Base-by-base conservation (phyloP, 371 early-diverging fungal species). In the Fennellomyces sp. region DNA sequence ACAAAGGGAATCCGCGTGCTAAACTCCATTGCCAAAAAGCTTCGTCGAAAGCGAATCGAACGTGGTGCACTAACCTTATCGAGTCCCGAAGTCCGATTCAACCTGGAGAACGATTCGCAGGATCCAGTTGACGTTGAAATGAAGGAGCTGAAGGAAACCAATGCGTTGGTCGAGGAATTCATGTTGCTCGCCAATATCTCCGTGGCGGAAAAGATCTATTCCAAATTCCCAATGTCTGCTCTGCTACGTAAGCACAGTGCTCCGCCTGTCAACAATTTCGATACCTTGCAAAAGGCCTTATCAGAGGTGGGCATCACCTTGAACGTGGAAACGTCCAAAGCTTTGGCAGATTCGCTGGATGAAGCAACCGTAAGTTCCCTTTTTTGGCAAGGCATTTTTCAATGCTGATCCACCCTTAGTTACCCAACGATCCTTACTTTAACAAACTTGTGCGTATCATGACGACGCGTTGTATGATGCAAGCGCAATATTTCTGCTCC, bases 111-210 rank as follows among this genome's bases (percentile, higher is more conserved):
- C 57, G 96, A 95, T 58, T 86, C 91, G 0, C 93, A 94, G 72
- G 94, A 94, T 63, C 94, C 95, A 1, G 91, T 93, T 5, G 94
- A 94, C 70, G 80, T 83, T 5, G 93, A 94, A 68, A 75, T 93
- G 86, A 93, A 96, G 77, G 93, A 93, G 63, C 75, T 94, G 35
- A 92, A 96, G 75, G 97, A 97, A 58, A 94, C 98, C 19, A 97
- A 99, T 74, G 89, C 91, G 0, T 80, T 99, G 31, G 94, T 99
- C 25, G 99, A 99, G 69, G 99, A 99, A 75, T 98, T 99, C 78
- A 99, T 99, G 99, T 86, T 99, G 66, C 84, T 99, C 21, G 99
- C 99, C 47, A 99, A 99, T 75, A 97, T 98, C 60, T 89, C 91
- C 35, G 99, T 99, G 0, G 99, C 99, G 3, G 85, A 90, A 67